These are phyloP conservation scores for Irpex rosettiformis DNA, from an alignment of 1,284 basidiomycete species.

Conservation along the genomic window DNA sequence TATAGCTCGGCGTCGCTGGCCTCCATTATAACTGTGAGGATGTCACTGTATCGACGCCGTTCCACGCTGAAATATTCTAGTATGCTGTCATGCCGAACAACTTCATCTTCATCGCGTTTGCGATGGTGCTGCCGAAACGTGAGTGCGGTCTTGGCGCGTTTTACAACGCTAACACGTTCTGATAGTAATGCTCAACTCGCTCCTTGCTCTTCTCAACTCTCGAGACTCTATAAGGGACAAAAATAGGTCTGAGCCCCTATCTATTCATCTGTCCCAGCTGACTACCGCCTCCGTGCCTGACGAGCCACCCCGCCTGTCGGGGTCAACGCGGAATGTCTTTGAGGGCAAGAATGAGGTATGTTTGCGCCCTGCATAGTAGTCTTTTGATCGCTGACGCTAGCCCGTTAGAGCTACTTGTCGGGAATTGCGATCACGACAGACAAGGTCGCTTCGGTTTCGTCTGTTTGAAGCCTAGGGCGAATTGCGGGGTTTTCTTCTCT, in stretches of 20 bases:
- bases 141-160: not conserved
- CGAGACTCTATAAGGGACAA: not conserved
- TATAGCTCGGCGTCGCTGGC: conserved; percentile 3
- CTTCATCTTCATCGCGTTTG: conserved; percentile 5
- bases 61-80: not conserved
- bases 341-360: too few relatives aligned
- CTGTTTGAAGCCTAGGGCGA: too few relatives aligned
- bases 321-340: too few relatives aligned
- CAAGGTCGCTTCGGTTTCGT: too few relatives aligned
- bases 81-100: conserved; percentile 5
- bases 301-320: too few relatives aligned
- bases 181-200: conserved; percentile 7
- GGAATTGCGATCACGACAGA: too few relatives aligned
- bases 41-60: not conserved
- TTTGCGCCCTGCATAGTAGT: too few relatives aligned
- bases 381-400: too few relatives aligned
- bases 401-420: too few relatives aligned
- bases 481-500: too few relatives aligned
- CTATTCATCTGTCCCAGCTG: not conserved
- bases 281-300: not conserved
- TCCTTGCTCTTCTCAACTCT: conserved; percentile 5
- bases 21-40: not conserved
- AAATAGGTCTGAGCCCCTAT: not conserved
- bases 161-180: too few relatives aligned
- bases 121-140: conserved; percentile 7